These are phyloP conservation scores for Ramaria rubella DNA, from an alignment of 768 basidiomycete species.

Conservation along the genomic window DNA sequence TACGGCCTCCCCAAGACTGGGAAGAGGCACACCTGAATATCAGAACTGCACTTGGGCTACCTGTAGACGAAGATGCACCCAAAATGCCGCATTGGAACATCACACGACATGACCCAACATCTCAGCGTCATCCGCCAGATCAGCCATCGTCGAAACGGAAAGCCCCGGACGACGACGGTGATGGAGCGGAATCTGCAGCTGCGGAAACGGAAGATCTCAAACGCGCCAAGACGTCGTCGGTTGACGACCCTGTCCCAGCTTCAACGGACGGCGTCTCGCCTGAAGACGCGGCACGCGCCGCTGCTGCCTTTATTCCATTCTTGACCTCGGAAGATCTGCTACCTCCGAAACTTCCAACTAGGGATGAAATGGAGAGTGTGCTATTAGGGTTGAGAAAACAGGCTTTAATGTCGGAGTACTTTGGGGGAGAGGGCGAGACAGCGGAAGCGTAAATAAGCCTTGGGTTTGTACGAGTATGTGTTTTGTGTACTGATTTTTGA, in stretches of 20 bases:
- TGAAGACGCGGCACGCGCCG: constrained; percentile 32
- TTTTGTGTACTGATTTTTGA: background rate
- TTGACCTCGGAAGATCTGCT: constrained; percentile 65
- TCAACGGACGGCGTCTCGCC: constrained; percentile 9
- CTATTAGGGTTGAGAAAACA: constrained; percentile 73
- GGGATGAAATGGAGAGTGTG: constrained; percentile 72
- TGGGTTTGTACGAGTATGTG: background rate
- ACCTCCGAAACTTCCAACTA: constrained; percentile 68
- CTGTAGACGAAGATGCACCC: constrained; percentile 43
- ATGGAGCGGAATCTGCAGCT: constrained; percentile 19
- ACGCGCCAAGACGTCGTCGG: constrained; percentile 20
- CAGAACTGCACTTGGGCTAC: constrained; percentile 45
- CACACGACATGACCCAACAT: constrained; percentile 28
- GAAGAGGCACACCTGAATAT: constrained; percentile 52
- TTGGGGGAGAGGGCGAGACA: constrained; percentile 28
- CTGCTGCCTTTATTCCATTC: constrained; percentile 66
- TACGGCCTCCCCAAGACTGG: constrained; percentile 46
- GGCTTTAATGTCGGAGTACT: constrained; percentile 75
- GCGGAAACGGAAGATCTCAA: constrained; percentile 20
- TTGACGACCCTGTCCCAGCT: constrained; percentile 24
- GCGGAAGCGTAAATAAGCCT: background rate
- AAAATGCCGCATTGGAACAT: constrained; percentile 32
- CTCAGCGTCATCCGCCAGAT: constrained; percentile 16
- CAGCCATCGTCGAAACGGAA: constrained; percentile 42
- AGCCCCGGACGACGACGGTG: constrained; percentile 40